phyloP scores from a whole-genome alignment of 768 basidiomycete species.

The Leucogyrophana mollusca region DNA sequence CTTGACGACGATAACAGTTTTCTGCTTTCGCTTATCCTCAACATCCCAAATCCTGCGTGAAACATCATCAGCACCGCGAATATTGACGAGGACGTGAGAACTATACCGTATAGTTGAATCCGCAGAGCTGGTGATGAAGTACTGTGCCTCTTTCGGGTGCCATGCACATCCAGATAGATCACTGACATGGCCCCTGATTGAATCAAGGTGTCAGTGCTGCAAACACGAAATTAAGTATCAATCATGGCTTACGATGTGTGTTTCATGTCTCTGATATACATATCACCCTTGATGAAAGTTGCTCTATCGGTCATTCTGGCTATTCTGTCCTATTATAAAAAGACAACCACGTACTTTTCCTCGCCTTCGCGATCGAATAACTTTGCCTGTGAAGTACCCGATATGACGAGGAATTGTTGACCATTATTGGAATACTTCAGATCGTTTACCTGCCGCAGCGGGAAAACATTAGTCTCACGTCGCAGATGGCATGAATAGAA shows the following conservation, averaged over 20 bases:
- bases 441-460: slow-evolving; percentile 94
- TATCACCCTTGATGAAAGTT: slow-evolving; percentile 90
- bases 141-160: slow-evolving; percentile 84
- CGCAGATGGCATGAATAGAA: no score
- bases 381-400: slow-evolving; percentile 85
- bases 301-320: slow-evolving; percentile 60
- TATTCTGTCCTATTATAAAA: slow-evolving; percentile 27
- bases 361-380: slow-evolving; percentile 92
- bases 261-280: slow-evolving; percentile 98
- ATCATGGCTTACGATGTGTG: slow-evolving; percentile 80
- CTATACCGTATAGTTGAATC: slow-evolving; percentile 90
- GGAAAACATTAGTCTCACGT: no score
- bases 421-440: slow-evolving; percentile 88
- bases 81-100: slow-evolving; percentile 11
- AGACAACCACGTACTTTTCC: slow-evolving; percentile 66
- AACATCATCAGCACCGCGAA: slow-evolving; percentile 3
- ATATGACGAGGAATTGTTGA: slow-evolving; percentile 81
- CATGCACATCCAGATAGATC: slow-evolving; percentile 88
- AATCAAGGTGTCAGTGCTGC: slow-evolving; percentile 4
- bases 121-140: slow-evolving; percentile 91
- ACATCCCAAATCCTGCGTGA: slow-evolving; percentile 92
- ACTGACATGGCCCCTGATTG: slow-evolving; percentile 84
- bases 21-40: slow-evolving; percentile 91
- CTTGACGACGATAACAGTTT: slow-evolving; percentile 94
- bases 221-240: slow-evolving; percentile 1